Conservation (phyloP, 768 basidiomycete species). For the Boletus rufocinnamomeus region DNA sequence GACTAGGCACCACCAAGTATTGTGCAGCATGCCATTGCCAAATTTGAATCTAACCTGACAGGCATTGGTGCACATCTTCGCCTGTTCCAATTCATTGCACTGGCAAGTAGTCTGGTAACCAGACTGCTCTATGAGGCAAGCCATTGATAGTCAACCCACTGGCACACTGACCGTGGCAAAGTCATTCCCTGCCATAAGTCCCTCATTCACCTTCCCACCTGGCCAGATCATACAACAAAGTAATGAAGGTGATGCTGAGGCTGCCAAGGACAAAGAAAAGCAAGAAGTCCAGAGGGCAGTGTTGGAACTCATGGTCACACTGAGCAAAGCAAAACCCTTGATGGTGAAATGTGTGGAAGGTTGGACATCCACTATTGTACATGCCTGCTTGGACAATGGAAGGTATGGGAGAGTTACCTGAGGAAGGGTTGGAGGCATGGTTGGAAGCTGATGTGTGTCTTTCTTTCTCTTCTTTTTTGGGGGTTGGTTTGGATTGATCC, state of each 20-base stretch:
- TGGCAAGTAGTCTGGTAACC: too few species aligned
- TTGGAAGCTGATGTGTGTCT: slow-evolving; percentile 70
- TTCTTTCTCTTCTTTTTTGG: slow-evolving; percentile 15
- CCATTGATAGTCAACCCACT: too few species aligned
- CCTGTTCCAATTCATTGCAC: too few species aligned
- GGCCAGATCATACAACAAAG: slow-evolving; percentile 30
- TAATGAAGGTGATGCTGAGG: slow-evolving; percentile 37
- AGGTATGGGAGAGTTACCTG: slow-evolving; percentile 78
- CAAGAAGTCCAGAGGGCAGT: slow-evolving; percentile 71
- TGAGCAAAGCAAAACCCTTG: slow-evolving; percentile 71
- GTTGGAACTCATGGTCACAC: slow-evolving; percentile 78
- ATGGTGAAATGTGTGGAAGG: slow-evolving; percentile 70
- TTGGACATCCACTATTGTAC: slow-evolving; percentile 70
- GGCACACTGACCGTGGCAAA: slow-evolving; percentile 53
- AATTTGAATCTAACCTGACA: too few species aligned
- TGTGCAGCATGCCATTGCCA: too few species aligned
- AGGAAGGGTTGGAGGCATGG: slow-evolving; percentile 62
- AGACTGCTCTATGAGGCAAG: too few species aligned
- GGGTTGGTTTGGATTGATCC: background rate
- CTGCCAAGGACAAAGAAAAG: slow-evolving; percentile 60
- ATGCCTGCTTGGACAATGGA: slow-evolving; percentile 81
- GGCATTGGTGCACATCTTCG: too few species aligned
- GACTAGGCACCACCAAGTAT: too few species aligned
- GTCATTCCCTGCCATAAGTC: slow-evolving; percentile 39
- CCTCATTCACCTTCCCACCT: slow-evolving; percentile 45